Conservation (phyloP, 331 rosid genomes). For the Malus hybrid region DNA sequence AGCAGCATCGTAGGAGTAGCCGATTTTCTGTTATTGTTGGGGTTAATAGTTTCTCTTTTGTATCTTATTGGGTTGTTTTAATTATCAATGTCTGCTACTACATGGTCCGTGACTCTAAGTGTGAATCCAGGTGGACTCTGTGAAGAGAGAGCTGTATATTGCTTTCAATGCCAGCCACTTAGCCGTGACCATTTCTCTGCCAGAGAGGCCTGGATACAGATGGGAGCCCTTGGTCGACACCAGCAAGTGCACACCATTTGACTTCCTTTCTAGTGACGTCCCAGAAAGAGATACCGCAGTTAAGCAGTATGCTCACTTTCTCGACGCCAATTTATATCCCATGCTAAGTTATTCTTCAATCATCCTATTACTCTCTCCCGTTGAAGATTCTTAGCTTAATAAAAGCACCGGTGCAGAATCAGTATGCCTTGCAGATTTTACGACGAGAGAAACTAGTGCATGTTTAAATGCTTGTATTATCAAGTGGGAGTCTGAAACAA, state of each 20-base stretch:
- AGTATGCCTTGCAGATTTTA: not conserved
- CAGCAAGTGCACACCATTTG: slow-evolving; percentile 70
- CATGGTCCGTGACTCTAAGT: slow-evolving; percentile 7
- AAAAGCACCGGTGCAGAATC: not conserved
- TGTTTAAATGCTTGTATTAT: not conserved
- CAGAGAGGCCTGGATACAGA: slow-evolving; percentile 70
- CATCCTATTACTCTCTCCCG: slow-evolving; percentile 55
- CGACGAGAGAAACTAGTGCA: not conserved
- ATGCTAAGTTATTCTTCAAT: slow-evolving; percentile 95
- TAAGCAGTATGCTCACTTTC: slow-evolving; percentile 74
- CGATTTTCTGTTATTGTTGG: not conserved
- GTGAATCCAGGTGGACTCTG: slow-evolving; percentile 55
- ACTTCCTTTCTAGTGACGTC: slow-evolving; percentile 54
- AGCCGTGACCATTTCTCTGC: slow-evolving; percentile 52
- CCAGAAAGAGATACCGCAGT: slow-evolving; percentile 60
- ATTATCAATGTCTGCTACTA: not conserved
- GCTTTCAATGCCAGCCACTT: slow-evolving; percentile 84
- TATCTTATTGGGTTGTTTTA: not conserved
- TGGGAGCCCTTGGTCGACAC: slow-evolving; percentile 93
- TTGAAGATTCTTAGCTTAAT: slow-evolving; percentile 28
- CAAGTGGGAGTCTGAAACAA: not conserved
- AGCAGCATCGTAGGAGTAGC: not conserved
- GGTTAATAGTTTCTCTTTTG: not conserved
- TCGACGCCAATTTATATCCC: slow-evolving; percentile 73
- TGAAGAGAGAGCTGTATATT: slow-evolving; percentile 73